Base-by-base conservation (phyloP, 305 asterid genomes). In the Petunia hybrid region DNA sequence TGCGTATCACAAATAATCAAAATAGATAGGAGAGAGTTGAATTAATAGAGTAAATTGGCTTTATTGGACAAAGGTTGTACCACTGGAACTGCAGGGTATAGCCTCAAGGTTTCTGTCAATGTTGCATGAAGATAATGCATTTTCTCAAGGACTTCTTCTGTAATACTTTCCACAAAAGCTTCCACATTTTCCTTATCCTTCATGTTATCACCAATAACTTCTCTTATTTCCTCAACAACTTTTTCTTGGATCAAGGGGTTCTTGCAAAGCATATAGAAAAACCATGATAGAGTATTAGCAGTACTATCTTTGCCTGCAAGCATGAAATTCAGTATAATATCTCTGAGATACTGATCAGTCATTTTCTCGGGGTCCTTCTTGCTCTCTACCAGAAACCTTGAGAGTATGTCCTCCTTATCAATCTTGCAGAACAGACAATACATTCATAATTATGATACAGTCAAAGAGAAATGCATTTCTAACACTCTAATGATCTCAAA, bases 231-330 rank as follows among this genome's bases (percentile, higher is more conserved):
- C 60, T 79, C 85, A 3, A 83, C 89, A 6, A 92, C 46, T 13
- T 83, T 91, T 83, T 92, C 92, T 81, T 88, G 96, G 82, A 91
- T 87, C 9, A 80, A 1, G 0, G 96, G 93, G 69, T 90, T 86
- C 89, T 86, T 89, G 90, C 94, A 90, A 6, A 93, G 87, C 68
- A 84, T 69, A 62, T 89, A 92, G 79, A 92, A 82, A 83, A 93
- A 92, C 98, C 98, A 93, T 63, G 96, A 88, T n/a, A 93, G 94
- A 57, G 97, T 90, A 87, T 89, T 91, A 8, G 97, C 94, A 1
- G 95, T 90, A 12, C 89, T 82, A 83, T 92, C 97, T 87, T 92
- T 92, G 41, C 97, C 97, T 39, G 98, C 97, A 65, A 91, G 83
- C 84, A 94, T 85, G 83, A 92, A 94, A 51, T 83, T 94, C 61